Base-by-base conservation (phyloP, 2,329 filamentous ascomycete species). In the Aschersonia sp. region DNA sequence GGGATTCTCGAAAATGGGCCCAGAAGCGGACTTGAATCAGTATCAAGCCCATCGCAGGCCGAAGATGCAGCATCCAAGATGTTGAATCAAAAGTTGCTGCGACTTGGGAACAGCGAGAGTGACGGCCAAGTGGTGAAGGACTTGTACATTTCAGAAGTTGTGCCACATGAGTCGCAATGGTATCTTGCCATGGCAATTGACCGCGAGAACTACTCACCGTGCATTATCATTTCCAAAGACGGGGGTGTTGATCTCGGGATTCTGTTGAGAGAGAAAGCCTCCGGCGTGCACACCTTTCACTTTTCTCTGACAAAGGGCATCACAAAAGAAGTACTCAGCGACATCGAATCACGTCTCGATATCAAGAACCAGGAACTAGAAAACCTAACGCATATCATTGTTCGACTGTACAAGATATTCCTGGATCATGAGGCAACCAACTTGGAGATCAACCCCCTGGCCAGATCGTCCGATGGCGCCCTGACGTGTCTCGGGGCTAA, bases 351-450 rank as follows among this genome's bases (percentile, higher is more conserved):
- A 4, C 11, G n/a, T 6, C 42, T 61, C 2, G 7, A 37, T 0
- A 41, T 51, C 6, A 30, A 44, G 1, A 14, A 14, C 0, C 4
- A 41, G 1, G 48, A 54, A 1, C 14, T 32, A 2, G 12, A 45
- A 1, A 54, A 52, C 6, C 49, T 66, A 4, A n/a, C 49, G 1
- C 12, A 40, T 1, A 52, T 62, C 5, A 50, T 62, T 4, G 44
- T 29, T 1, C 47, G 50, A 1, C 39, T 67, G 6, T 60, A 57
- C 46, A 49, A 40, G 0, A 59, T 75, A 2, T 78, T 78, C 50
- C 52, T 53, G 1, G 59, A 66, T 9, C 67, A 66, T 30, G 72
- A 77, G 46, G 73, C 71, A 0, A 70, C 64, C 5, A 57, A 66
- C 0, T 56, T 76, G 2, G 68, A 73, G 48, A 57, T 71, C 5